Base-by-base conservation (phyloP, 176 grass and related monocot species). In the Saccharum spontaneum region DNA sequence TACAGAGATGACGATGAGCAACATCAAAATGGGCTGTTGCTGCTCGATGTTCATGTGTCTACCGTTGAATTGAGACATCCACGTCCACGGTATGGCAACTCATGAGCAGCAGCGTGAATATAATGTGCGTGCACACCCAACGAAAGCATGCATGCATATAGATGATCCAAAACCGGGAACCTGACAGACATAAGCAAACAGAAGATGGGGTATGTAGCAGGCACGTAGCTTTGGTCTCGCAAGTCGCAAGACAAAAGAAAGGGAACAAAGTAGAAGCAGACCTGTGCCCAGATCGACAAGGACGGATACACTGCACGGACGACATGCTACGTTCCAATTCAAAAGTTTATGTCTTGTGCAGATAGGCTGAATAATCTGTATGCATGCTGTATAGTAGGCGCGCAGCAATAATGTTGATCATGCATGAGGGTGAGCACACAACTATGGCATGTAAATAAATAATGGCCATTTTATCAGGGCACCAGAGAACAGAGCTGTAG, bases 121-220 rank as follows among this genome's bases (percentile, higher is more conserved):
- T 59, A 20, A 67, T 49, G 46, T 49, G 46, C 44, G 44, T 46
- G 44, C 12, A 0, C 44, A 74, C 15, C 49, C 34, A 18, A 15
- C 13, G 46, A 63, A 76, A 68, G 52, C 61, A 26, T 81, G 71
- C 78, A 38, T 77, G 28, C 61, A 49, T 62, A 69, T 20, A 20
- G 61, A 82, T 61, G 86, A 87, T 87, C 71, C 86, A 70, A 82
- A 70, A 60, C 49, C 1, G 14, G 49, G 72, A 82, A 76, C 72
- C 37, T 70, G 79, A 69, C 86, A 69, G 64, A 61, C 71, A 82
- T 48, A 82, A 82, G 34, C 38, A 13, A 76, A 82, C 70, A 87
- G 26, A 55, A 15, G 62, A 76, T 69, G 62, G 65, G 61, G 71
- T 36, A 34, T 3, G 33, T 57, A 67, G 60, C 73, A 33, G 22